These are phyloP conservation scores for Suhomyces panamericanus DNA, from an alignment of 1,139 yeast genomes.

Conservation along the genomic window DNA sequence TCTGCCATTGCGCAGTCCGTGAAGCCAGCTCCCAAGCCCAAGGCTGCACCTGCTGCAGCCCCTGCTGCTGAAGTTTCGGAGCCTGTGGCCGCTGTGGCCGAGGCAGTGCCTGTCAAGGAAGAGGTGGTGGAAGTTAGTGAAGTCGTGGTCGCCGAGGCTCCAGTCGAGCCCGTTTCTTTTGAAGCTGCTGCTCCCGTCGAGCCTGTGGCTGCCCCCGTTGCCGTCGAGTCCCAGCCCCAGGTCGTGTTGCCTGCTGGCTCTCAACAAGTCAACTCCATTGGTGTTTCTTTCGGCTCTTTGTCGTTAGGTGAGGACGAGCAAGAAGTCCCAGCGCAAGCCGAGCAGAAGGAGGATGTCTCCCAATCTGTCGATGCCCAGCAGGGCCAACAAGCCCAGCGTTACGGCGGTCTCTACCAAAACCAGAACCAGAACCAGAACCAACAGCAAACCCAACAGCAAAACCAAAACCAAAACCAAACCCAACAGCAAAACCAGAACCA, in stretches of 20 bases:
- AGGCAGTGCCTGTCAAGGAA: conserved; percentile 10
- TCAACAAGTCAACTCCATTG: conserved; percentile 55
- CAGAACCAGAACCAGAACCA: conserved; percentile 8
- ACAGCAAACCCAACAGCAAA: conserved; percentile 9
- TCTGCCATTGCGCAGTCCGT: conserved; percentile 57
- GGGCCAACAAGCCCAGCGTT: conserved; percentile 19
- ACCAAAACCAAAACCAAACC: conserved; percentile 12
- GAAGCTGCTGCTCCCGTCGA: conserved; percentile 16
- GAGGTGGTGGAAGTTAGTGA: conserved; percentile 11
- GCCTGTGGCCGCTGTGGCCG: conserved; percentile 15
- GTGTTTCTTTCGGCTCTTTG: conserved; percentile 71
- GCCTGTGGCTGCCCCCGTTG: conserved; percentile 16
- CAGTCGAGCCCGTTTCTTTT: conserved; percentile 16
- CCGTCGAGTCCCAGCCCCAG: conserved; percentile 40
- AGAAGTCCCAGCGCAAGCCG: conserved; percentile 20
- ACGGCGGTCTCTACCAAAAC: conserved; percentile 19
- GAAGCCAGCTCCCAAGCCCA: conserved; percentile 30
- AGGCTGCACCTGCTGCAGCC: conserved; percentile 7
- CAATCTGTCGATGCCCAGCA: conserved; percentile 15
- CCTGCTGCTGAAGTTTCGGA: conserved; percentile 5
- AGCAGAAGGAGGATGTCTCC: conserved; percentile 15
- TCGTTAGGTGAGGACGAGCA: conserved; percentile 49
- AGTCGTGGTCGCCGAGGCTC: conserved; percentile 3
- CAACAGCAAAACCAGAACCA: conserved; percentile 6
- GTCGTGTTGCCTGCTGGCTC: conserved; percentile 64